Evolutionary conservation across 1,139 yeast species (phyloP).

Genomic region (Pichia sp.): DNA sequence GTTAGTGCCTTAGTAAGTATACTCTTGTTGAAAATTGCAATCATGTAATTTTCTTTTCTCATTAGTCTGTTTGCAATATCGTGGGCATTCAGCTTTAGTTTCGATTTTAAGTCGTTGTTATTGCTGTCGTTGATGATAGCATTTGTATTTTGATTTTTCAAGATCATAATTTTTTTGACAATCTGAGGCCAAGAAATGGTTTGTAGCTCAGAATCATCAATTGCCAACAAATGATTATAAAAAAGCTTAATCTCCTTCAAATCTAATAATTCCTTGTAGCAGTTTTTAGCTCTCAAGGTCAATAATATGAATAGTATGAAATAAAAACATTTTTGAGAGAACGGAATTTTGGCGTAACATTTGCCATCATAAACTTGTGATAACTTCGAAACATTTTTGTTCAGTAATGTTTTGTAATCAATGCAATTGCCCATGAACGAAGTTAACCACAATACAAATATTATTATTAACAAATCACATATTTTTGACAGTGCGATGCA

Average conservation of each 20-base stretch:
- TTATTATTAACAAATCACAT: constrained; percentile 66
- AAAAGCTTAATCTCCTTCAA: constrained; percentile 62
- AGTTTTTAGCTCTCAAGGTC: constrained; percentile 54
- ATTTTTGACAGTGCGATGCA: constrained; percentile 66
- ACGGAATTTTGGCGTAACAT: constrained; percentile 54
- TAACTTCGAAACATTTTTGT: constrained; percentile 25
- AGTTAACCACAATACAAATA: constrained; percentile 74
- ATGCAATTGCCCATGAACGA: constrained; percentile 82
- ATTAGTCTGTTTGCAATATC: constrained; percentile 92
- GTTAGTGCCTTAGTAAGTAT: constrained; percentile 61
- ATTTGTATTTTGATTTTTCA: constrained; percentile 67
- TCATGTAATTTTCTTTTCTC: constrained; percentile 91
- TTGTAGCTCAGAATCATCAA: constrained; percentile 77
- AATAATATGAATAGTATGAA: constrained; percentile 62
- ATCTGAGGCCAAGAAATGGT: constrained; percentile 92
- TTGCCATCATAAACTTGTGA: constrained; percentile 50
- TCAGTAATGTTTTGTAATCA: constrained; percentile 43
- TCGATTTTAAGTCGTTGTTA: constrained; percentile 58
- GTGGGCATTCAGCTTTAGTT: constrained; percentile 80
- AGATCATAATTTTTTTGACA: constrained; percentile 68
- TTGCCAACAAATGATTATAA: constrained; percentile 61
- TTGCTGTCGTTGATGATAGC: constrained; percentile 51
- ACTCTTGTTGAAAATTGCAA: constrained; percentile 81
- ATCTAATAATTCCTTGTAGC: constrained; percentile 50
- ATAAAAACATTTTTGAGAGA: constrained; percentile 52